Evolutionary conservation across 805 yeast genomes (phyloP), one percentile per base, ranked within the genome.

Genomic region (Brettanomyces nanus): DNA sequence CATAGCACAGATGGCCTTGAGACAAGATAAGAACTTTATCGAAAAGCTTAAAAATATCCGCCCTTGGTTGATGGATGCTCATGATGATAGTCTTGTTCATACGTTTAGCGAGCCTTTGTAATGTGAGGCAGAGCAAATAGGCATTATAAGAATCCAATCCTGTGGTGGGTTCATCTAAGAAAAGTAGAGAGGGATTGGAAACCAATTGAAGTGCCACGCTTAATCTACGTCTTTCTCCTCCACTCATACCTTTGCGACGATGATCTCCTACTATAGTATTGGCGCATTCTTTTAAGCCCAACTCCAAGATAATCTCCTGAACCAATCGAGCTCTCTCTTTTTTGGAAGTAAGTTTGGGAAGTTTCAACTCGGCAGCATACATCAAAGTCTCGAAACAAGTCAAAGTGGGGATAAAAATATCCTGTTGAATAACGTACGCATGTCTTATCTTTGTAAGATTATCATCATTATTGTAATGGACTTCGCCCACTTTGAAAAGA

Each of bases 101-200:
- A 11, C 61, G 56, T 31, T 53, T 53, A 1, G 84, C 77, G 26
- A 80, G 62, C 40, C 71, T 66, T 45, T 75, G 72, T 38, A 86
- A 66, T 0, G 85, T 74, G 32, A 69, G 62, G 13, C 85, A 71
- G 26, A 85, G 63, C 39, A 77, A 61, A 45, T 68, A 72, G 0
- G 95, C 89, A 10, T 87, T 77, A 43, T 75, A 77, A 4, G 94
- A 78, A 56, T 85, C 95, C 25, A 85, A 60, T 1, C 95, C 95
- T 0, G 95, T 85, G 1, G 95, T 85, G 5, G 95, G 95, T 49
- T 85, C 95, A 55, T 85, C 95, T 31, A 85, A 58, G 49, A 85
- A 85, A 42, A 86, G 58, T 2, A 85, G 62, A 0, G 87, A 75
- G 0, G 95, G 95, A 45, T 77, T 81, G 5, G 83, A 73, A 34